Conservation (phyloP, 179 eudicot species). For the Amaranthus tricolor region DNA sequence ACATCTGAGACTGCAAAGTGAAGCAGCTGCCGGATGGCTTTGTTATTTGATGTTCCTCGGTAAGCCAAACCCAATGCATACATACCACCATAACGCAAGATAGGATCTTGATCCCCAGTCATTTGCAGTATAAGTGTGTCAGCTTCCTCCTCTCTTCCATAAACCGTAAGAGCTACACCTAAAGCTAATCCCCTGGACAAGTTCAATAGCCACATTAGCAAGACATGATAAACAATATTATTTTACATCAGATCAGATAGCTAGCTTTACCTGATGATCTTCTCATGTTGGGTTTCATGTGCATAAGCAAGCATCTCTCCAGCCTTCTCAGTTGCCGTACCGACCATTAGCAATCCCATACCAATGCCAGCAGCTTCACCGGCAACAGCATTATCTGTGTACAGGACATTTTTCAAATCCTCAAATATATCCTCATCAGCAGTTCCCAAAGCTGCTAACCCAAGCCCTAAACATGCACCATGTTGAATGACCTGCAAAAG, state of each 20-base stretch:
- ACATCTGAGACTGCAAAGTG: slow-evolving; percentile 99
- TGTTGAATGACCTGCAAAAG: slow-evolving; percentile 93
- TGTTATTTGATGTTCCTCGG: slow-evolving; percentile 92
- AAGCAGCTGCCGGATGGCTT: slow-evolving; percentile 94
- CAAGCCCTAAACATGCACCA: slow-evolving; percentile 96
- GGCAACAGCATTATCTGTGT: slow-evolving; percentile 96
- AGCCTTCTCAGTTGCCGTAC: slow-evolving; percentile 95
- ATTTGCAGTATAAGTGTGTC: slow-evolving; percentile 92
- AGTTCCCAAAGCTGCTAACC: slow-evolving; percentile 93
- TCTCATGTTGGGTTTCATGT: slow-evolving; percentile 98
- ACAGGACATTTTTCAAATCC: slow-evolving; percentile 81
- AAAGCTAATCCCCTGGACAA: slow-evolving; percentile 79
- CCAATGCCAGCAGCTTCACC: slow-evolving; percentile 99
- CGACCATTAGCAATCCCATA: slow-evolving; percentile 96
- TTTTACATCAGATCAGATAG: not conserved
- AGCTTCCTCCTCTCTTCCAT: slow-evolving; percentile 98
- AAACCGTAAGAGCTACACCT: slow-evolving; percentile 94
- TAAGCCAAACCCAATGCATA: slow-evolving; percentile 96
- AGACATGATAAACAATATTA: not conserved
- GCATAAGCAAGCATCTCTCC: slow-evolving; percentile 95
- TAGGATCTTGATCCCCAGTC: slow-evolving; percentile 99
- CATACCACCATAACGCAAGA: slow-evolving; percentile 96
- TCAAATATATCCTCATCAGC: slow-evolving; percentile 91
- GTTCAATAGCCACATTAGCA: slow-evolving; percentile 18
- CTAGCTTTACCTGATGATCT: slow-evolving; percentile 74